These are phyloP conservation scores for Crithidia sp. DNA, from an alignment of 208 protist genomes.

Conservation along the genomic window DNA sequence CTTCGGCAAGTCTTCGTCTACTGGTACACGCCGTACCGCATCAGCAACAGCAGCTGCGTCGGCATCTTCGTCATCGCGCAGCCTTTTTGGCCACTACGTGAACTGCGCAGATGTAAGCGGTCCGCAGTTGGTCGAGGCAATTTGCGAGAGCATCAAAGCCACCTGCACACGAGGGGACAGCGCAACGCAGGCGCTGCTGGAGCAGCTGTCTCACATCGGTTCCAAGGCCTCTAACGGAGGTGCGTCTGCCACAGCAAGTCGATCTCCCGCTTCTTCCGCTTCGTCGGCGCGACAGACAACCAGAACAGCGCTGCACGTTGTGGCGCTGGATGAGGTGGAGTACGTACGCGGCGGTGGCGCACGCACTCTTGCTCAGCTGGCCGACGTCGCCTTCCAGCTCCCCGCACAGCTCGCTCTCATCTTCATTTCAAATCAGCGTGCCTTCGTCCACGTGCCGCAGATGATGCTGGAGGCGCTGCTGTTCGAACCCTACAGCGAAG, in stretches of 20 bases:
- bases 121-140: slow-evolving; percentile 44
- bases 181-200: slow-evolving; percentile 37
- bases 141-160: slow-evolving; percentile 47
- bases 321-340: slow-evolving; percentile 86
- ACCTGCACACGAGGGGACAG: slow-evolving; percentile 42
- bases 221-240: not conserved
- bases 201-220: slow-evolving; percentile 31
- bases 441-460: slow-evolving; percentile 77
- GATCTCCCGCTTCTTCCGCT: too few relatives aligned
- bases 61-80: not conserved
- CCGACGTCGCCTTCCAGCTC: slow-evolving; percentile 47
- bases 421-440: slow-evolving; percentile 82
- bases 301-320: slow-evolving; percentile 53
- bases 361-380: slow-evolving; percentile 48
- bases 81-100: slow-evolving; percentile 71
- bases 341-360: slow-evolving; percentile 52
- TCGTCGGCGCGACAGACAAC: not conserved
- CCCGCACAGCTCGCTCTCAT: slow-evolving; percentile 66
- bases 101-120: slow-evolving; percentile 81
- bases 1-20: slow-evolving; percentile 5
- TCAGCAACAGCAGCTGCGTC: too few relatives aligned
- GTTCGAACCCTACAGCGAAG: slow-evolving; percentile 69
- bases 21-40: too few relatives aligned
- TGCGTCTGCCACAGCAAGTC: too few relatives aligned
- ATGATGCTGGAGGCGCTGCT: slow-evolving; percentile 65